Percentiles rank a stretch among this genome's conserved stretches.
phyloP scores from a whole-genome alignment of 2,329 filamentous ascomycete genomes.

The Neonectria sp. region DNA sequence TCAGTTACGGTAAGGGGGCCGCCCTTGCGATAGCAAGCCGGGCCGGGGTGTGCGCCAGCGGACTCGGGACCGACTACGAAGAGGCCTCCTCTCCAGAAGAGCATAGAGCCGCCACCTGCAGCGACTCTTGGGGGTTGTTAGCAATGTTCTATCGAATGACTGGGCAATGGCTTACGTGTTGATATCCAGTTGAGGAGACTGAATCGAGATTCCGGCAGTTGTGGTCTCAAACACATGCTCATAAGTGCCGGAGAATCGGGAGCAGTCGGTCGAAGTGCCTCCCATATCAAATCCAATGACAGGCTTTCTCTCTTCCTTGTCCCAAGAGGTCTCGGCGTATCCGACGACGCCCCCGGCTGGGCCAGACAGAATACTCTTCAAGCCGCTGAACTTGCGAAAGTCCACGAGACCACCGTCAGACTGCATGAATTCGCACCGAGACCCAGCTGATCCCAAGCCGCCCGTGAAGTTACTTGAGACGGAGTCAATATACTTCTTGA shows the following conservation, averaged over 20 bases:
- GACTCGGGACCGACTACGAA: conserved; percentile 83
- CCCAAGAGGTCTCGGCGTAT: conserved; percentile 81
- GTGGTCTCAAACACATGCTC: conserved; percentile 78
- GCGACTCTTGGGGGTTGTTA: conserved; percentile 64
- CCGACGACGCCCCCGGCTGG: conserved; percentile 86
- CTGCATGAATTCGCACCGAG: conserved; percentile 56
- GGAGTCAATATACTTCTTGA: conserved; percentile 52
- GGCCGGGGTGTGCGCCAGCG: conserved; percentile 79
- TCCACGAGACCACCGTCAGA: conserved; percentile 68
- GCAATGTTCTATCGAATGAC: neutral
- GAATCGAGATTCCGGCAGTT: conserved; percentile 83
- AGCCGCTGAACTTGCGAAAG: conserved; percentile 75
- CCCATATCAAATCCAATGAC: conserved; percentile 83
- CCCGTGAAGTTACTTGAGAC: conserved; percentile 49
- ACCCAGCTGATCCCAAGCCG: conserved; percentile 49
- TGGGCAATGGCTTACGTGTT: conserved; percentile 68
- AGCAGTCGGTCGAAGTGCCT: conserved; percentile 84
- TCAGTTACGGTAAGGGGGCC: conserved; percentile 81
- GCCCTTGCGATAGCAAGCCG: conserved; percentile 81
- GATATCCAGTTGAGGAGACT: conserved; percentile 85
- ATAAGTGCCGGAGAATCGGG: conserved; percentile 69
- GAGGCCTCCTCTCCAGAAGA: conserved; percentile 80
- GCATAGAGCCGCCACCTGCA: conserved; percentile 79
- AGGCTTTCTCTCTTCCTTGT: conserved; percentile 75
- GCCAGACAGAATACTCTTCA: conserved; percentile 79